A percentile compares a stretch with the other conserved stretches of the same genome.
phyloP scores from a whole-genome alignment of 1,284 basidiomycete species.

The Ustilago esculenta region DNA sequence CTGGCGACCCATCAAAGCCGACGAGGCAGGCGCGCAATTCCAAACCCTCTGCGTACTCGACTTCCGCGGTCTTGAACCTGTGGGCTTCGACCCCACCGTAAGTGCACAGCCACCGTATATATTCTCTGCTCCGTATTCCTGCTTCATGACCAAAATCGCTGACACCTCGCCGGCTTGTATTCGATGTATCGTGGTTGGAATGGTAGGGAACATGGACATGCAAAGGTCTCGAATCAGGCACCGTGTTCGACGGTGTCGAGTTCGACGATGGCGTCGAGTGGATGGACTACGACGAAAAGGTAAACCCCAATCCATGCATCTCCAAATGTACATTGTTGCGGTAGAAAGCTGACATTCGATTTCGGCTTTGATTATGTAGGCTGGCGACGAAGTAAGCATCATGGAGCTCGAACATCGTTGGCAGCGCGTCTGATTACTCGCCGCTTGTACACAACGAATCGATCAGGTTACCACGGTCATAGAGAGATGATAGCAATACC shows the following conservation, averaged over 20 bases:
- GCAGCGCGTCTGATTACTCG: slow-evolving; percentile 35
- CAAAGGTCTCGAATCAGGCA: slow-evolving; percentile 47
- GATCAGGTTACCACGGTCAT: too few species aligned
- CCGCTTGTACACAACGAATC: too few species aligned
- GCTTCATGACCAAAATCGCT: too few species aligned
- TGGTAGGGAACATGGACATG: slow-evolving; percentile 54
- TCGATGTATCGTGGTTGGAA: background rate
- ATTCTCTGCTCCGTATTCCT: background rate
- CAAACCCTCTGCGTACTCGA: slow-evolving; percentile 62
- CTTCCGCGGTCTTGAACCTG: slow-evolving; percentile 59
- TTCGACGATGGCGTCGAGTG: slow-evolving; percentile 64
- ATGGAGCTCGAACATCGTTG: slow-evolving; percentile 54
- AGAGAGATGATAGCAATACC: too few species aligned
- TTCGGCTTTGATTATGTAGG: slow-evolving; percentile 9
- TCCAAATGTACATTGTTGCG: too few species aligned
- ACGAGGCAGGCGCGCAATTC: slow-evolving; percentile 34
- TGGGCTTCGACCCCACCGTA: slow-evolving; percentile 45
- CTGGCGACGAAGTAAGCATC: slow-evolving; percentile 57
- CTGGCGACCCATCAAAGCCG: slow-evolving; percentile 38
- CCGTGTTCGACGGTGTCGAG: slow-evolving; percentile 52
- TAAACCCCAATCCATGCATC: slow-evolving; percentile 6
- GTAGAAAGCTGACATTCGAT: too few species aligned
- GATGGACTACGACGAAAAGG: slow-evolving; percentile 67
- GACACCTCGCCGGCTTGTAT: too few species aligned
- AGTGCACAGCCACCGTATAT: slow-evolving; percentile 1